Conservation (phyloP, 805 yeast species). For the Blastobotrys parvus region DNA sequence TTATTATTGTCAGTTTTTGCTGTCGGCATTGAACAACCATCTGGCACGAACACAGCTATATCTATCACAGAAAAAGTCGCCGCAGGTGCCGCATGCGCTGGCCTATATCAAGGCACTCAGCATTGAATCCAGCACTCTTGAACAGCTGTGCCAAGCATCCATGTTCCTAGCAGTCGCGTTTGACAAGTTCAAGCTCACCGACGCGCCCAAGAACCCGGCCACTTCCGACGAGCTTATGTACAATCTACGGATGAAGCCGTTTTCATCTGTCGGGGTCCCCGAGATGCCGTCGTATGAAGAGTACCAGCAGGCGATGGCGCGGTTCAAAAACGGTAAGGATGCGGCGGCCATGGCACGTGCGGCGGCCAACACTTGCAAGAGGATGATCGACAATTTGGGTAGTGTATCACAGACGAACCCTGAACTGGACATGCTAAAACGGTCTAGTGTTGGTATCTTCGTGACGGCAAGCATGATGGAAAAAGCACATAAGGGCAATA, state of each 20-base stretch:
- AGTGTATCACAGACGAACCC: slow-evolving; percentile 15
- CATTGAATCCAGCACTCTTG: slow-evolving; percentile 25
- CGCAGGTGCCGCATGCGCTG: slow-evolving; percentile 8
- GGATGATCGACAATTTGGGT: slow-evolving; percentile 13
- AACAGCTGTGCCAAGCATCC: slow-evolving; percentile 26
- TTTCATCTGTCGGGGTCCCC: slow-evolving; percentile 74
- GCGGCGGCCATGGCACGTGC: slow-evolving; percentile 18
- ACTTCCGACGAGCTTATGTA: slow-evolving; percentile 32
- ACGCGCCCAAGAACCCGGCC: slow-evolving; percentile 6
- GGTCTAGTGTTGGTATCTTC: slow-evolving; percentile 13
- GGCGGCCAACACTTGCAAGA: slow-evolving; percentile 17
- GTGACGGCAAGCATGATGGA: slow-evolving; percentile 5
- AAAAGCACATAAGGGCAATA: slow-evolving; percentile 1
- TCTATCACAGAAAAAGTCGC: slow-evolving; percentile 17
- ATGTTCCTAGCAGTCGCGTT: slow-evolving; percentile 18
- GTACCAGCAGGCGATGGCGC: no score
- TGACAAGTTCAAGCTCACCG: slow-evolving; percentile 1
- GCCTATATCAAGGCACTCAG: slow-evolving; percentile 22
- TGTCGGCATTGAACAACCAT: slow-evolving; percentile 36
- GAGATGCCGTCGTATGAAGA: slow-evolving; percentile 42
- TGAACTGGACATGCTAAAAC: slow-evolving; percentile 15
- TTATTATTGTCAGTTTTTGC: slow-evolving; percentile 55
- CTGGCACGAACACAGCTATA: slow-evolving; percentile 32
- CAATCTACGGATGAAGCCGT: slow-evolving; percentile 66
- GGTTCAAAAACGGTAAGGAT: not conserved